Base-by-base conservation (phyloP, 2,329 filamentous ascomycete species). In the Fusarium nygamai region DNA sequence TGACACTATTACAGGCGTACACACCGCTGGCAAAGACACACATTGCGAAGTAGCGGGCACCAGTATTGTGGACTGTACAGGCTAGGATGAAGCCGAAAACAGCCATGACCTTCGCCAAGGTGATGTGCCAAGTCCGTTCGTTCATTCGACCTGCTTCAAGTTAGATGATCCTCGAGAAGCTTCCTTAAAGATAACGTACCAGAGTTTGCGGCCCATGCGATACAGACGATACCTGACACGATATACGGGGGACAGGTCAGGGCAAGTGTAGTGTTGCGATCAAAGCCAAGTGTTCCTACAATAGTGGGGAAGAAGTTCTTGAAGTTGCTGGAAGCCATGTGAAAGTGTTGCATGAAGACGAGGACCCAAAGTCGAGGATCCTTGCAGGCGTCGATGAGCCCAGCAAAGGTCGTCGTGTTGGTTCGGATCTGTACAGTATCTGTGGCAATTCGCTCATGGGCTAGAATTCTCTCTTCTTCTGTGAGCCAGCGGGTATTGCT, bases 211-310 rank as follows among this genome's bases (percentile, higher is more conserved):
- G 71, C 73, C 74, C 74, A 76, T 3, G 66, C 71, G 7, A 76
- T 69, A 0, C 71, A 77, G 10, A 74, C 64, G 22, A 69, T 33
- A 3, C 65, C 85, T 0, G 86, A 85, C 46, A 86, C 76, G 19
- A 87, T 78, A 73, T 86, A 88, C 0, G 87, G 87, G 0, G 87
- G 87, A 60, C 84, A 85, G 2, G 86, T 88, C 36, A 89, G 80
- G 2, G 86, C 82, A 0, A 89, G 82, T 0, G 87, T 88, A 44
- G 87, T 82, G 1, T 84, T 88, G 1, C 78, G 83, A 58, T 78
- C 82, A 76, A 86, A 88, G 0, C 84, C 84, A 4, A 88, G 83
- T 3, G 85, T 86, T 61, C 84, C 79, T 33, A 88, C 83, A 22
- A 87, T 84, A 3, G 72, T 78, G 2, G 79, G 79, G 17, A 79